Conservation (phyloP, 352 stramenopile genomes). For the Proteromonas lacertae region DNA sequence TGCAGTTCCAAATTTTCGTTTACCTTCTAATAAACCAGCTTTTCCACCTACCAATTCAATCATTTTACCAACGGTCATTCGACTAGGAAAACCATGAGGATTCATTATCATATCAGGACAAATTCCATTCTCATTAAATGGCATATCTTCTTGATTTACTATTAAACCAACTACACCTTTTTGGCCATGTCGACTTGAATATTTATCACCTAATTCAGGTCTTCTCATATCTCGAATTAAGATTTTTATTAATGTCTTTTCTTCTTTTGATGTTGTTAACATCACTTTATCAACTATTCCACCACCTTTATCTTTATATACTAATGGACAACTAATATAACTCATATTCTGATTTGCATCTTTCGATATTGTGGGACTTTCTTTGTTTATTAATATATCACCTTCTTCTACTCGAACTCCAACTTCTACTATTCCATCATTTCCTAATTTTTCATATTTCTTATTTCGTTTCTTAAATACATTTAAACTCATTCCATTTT, state of each 20-base stretch:
- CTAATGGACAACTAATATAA: slow-evolving; percentile 34
- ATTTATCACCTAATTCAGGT: slow-evolving; percentile 98
- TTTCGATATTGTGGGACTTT: slow-evolving; percentile 31
- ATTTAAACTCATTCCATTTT: too few species aligned
- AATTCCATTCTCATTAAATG: slow-evolving; percentile 88
- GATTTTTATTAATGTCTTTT: slow-evolving; percentile 82
- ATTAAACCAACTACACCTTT: slow-evolving; percentile 96
- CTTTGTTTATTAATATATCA: slow-evolving; percentile 90
- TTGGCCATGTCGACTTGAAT: slow-evolving; percentile 88
- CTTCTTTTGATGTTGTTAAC: slow-evolving; percentile 81
- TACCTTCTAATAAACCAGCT: slow-evolving; percentile 67
- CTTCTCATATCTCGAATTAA: slow-evolving; percentile 2
- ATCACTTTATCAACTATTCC: slow-evolving; percentile 83
- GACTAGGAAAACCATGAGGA: slow-evolving; percentile 92
- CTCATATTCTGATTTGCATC: not conserved
- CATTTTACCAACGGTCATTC: slow-evolving; percentile 98
- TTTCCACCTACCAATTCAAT: slow-evolving; percentile 95
- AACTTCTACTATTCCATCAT: slow-evolving; percentile 12
- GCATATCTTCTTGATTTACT: slow-evolving; percentile 78
- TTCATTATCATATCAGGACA: slow-evolving; percentile 99
- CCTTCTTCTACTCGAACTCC: slow-evolving; percentile 33
- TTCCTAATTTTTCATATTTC: not conserved
- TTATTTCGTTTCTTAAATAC: too few species aligned
- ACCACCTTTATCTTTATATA: slow-evolving; percentile 68
- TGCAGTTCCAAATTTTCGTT: slow-evolving; percentile 75